Evolutionary conservation across 306 rosid species (phyloP), one percentile per base, ranked within the genome.

Genomic region (Pterocarpus macrocarpus): DNA sequence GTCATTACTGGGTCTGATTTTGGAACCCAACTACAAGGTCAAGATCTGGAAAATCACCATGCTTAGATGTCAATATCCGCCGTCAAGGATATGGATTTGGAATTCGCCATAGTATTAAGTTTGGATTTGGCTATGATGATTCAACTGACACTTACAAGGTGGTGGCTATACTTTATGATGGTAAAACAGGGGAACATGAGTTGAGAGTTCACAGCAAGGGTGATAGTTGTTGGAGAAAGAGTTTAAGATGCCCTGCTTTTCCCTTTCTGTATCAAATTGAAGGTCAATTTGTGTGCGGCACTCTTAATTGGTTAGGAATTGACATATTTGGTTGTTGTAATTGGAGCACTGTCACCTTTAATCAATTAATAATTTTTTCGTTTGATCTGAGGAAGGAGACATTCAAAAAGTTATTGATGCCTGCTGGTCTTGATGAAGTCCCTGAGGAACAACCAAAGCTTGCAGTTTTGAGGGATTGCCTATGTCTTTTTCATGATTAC

Each of bases 291-390:
- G 7, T 70, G 1, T 2, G 28, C 15, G 59, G 43, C 7, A 33
- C 75, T 50, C 59, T 49, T 49, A 70, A 70, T 45, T 70, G 75
- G 75, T 0, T 70, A 47, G 61, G 38, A 8, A 1, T 16, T 15
- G 2, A 7, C 5, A 0, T 4, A 1, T 0, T 1, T 13, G 57
- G 17, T 6, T 2, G 9, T 11, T 49, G 10, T 49, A 5, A 0
- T 9, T 49, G 0, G 55, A 5, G 12, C 4, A 14, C 12, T 49
- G 55, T 49, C 10, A 49, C 16, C 2, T 0, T 49, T 49, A 15
- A 49, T 49, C 14, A 11, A 5, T 49, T 49, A 49, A 15, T 49
- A 15, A 49, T 49, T 49, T 12, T 49, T 49, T 49, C 55, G 4
- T 4, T 49, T 49, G 55, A 49, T 2, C 12, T 49, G 16, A 3